These are phyloP conservation scores for Debaryomycetaceae sp. DNA, from an alignment of 1,139 yeast genomes.

Conservation along the genomic window DNA sequence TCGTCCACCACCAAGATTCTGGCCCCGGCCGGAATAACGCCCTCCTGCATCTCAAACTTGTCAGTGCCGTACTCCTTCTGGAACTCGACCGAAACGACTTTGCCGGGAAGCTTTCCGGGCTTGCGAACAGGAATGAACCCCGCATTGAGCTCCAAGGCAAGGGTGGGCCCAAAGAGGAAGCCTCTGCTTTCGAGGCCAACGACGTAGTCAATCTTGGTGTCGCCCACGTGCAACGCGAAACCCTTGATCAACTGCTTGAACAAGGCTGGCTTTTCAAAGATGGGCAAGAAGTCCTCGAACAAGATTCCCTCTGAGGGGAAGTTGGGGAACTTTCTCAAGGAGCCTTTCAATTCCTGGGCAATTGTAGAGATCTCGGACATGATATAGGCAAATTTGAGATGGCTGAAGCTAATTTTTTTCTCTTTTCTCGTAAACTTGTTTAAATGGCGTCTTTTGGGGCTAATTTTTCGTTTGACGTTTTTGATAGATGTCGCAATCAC, in stretches of 20 bases:
- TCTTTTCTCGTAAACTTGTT: no score
- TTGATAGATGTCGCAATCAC: no score
- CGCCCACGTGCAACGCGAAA: constrained; percentile 69
- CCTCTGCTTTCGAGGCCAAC: constrained; percentile 98
- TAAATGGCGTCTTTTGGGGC: no score
- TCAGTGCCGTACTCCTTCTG: constrained; percentile 92
- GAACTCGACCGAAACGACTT: constrained; percentile 66
- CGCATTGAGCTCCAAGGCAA: constrained; percentile 83
- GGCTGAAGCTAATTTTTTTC: no score
- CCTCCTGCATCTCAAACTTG: constrained; percentile 82
- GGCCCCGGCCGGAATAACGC: constrained; percentile 74
- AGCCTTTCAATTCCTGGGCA: constrained; percentile 59
- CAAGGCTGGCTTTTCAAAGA: constrained; percentile 74
- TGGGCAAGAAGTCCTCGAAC: constrained; percentile 93
- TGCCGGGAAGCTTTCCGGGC: constrained; percentile 93
- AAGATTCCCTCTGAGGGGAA: constrained; percentile 91
- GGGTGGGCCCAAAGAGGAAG: constrained; percentile 89
- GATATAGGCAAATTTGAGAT: neutral
- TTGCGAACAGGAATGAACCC: constrained; percentile 95
- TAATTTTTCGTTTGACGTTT: no score
- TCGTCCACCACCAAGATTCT: constrained; percentile 88
- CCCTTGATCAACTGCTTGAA: constrained; percentile 81
- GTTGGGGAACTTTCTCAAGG: constrained; percentile 81
- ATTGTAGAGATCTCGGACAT: constrained; percentile 31
- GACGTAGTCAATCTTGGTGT: constrained; percentile 73